Evolutionary conservation across 495 filamentous ascomycete species (phyloP), one percentile per base, ranked within the genome.

Genomic region (Endocarpon pusillum): DNA sequence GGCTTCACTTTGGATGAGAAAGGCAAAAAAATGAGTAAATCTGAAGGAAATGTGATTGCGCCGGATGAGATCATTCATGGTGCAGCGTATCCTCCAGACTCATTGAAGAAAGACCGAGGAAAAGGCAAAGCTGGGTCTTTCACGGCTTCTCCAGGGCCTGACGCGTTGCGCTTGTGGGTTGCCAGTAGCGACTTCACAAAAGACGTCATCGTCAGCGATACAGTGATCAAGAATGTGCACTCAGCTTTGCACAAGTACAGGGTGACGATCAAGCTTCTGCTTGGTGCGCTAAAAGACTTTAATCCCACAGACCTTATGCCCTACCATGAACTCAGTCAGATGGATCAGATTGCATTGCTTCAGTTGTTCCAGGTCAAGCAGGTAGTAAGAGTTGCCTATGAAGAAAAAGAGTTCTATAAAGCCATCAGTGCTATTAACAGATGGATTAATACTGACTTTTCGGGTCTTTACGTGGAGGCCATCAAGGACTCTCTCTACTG

Each of bases 11-110:
- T 99, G 1, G 87, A 96, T 42, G 67, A 80, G 38, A 55, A 77
- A 8, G 87, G 87, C 16, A 81, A 78, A 40, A 99, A 99, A 50
- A 99, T 99, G 89, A 93, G 84, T 51, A 99, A 99, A 52, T 93
- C 83, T 2, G 59, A 93, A 11, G 89, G 91, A n/a, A 96, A 99
- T 47, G 67, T 78, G 28, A 71, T 94, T 35, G 63, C 70, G 1
- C 85, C 89, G 0, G 65, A 73, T 30, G 58, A 91, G 39, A 84
- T 97, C 43, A 86, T 92, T 57, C 68, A 79, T 25, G 87, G 84
- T 21, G 50, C 79, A 3, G 28, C 5, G 5, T n/a, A n/a, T n/a
- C 71, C 73, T 12, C 66, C 72, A 4, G 40, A 71, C 19, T 69
- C 68, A 37, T 55, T 45, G 21, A 64, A 63, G 37, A 67, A 72